Conservation (phyloP, 345 rosid species). For the Boechera retrofracta region DNA sequence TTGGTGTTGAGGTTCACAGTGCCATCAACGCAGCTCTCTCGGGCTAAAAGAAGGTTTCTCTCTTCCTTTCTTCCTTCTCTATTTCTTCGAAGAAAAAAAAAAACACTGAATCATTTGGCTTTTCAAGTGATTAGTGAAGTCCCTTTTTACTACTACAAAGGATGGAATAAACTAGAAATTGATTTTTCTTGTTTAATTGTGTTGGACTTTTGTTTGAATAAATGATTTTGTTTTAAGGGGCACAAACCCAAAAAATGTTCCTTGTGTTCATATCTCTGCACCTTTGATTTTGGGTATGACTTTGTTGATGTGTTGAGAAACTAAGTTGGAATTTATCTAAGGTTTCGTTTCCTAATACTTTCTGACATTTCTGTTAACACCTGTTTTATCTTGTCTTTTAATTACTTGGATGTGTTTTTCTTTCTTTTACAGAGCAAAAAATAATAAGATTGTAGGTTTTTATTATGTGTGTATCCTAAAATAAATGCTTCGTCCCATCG, state of each 20-base stretch:
- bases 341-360: background rate
- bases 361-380: background rate
- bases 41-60: slow-evolving; percentile 49
- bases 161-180: slow-evolving; percentile 40
- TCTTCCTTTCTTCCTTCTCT: slow-evolving; percentile 23
- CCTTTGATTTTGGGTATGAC: slow-evolving; percentile 9
- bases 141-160: slow-evolving; percentile 26
- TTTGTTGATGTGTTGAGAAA: slow-evolving; percentile 27
- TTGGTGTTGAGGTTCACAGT: slow-evolving; percentile 80
- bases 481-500: too few species aligned
- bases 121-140: slow-evolving; percentile 39
- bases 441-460: background rate
- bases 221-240: slow-evolving; percentile 29
- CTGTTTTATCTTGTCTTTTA: background rate
- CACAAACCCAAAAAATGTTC: slow-evolving; percentile 13
- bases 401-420: background rate
- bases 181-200: slow-evolving; percentile 29
- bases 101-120: slow-evolving; percentile 30
- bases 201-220: slow-evolving; percentile 41
- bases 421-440: background rate
- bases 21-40: slow-evolving; percentile 67
- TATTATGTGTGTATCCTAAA: too few species aligned
- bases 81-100: background rate
- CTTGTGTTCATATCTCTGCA: slow-evolving; percentile 30
- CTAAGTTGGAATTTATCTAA: background rate